Base-by-base conservation (phyloP, 2,329 filamentous ascomycete species). In the Phyllosticta citribraziliensis region DNA sequence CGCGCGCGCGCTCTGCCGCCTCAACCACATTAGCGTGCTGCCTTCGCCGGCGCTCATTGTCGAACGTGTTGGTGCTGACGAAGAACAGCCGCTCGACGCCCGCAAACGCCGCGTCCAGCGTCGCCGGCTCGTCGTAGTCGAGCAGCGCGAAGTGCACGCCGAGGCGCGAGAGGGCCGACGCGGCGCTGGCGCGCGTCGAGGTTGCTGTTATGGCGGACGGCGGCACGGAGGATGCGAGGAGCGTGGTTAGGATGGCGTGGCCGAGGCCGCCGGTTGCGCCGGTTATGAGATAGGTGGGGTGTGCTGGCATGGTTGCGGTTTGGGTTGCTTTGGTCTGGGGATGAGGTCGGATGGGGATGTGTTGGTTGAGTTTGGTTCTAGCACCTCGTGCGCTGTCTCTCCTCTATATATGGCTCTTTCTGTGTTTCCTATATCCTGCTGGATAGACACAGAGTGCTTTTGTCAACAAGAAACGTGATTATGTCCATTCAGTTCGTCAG, bases 41-140 rank as follows among this genome's bases (percentile, higher is more conserved):
- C 60, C 70, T 64, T 67, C 53, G 64, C 33, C 65, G 57, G 62
- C 78, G 75, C 5, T 80, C 72, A 60, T 76, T 75, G 47, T 80
- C 79, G 54, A 79, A 74, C 58, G 78, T 79, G 14, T 80, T 76
- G 64, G 80, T 82, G 0, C 82, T 84, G 35, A 85, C 77, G 35
- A 85, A 73, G 67, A 85, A 80, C 55, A 85, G 70, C 25, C 75
- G 72, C 19, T 82, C 76, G 14, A 83, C 73, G 8, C 76, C 80
- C 2, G 72, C 64, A 60, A 85, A 82, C 2, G 77, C 81, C 1
- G 69, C 64, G 33, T 76, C 70, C 19, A 85, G 71, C 67, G 60
- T 50, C 8, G 35, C 40, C 40, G 51, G 56, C 52, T 82, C 80
- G 52, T 83, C 80, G 67, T 82, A 85, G 64, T 79, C 76, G 4